Percentiles rank a stretch among this genome's conserved stretches.
Conservation (phyloP, 129 eudicot species). For the Sambucus nigra region DNA sequence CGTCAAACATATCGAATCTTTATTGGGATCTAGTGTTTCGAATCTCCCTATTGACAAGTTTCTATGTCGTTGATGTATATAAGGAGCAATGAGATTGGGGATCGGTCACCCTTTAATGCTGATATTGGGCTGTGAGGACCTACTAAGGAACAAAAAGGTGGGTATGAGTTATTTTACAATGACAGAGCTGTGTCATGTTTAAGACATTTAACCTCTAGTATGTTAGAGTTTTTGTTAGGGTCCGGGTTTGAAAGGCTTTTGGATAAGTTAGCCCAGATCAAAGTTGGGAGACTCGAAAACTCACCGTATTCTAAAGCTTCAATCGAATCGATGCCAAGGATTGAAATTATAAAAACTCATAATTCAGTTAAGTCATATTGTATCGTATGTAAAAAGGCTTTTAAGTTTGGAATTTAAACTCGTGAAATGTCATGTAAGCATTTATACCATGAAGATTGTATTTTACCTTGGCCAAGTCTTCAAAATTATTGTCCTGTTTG, state of each 20-base stretch:
- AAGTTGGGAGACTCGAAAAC: slow-evolving; percentile 50
- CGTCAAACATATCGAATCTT: slow-evolving; percentile 40
- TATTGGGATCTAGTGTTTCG: slow-evolving; percentile 36
- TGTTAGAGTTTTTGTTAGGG: slow-evolving; percentile 83
- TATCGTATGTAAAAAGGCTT: slow-evolving; percentile 82
- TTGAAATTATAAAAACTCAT: slow-evolving; percentile 42
- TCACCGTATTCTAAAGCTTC: slow-evolving; percentile 85
- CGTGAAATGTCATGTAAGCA: slow-evolving; percentile 92
- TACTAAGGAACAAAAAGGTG: slow-evolving; percentile 14
- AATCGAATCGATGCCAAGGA: slow-evolving; percentile 55
- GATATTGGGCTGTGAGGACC: slow-evolving; percentile 75
- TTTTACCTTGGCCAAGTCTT: slow-evolving; percentile 80
- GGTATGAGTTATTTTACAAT: slow-evolving; percentile 77
- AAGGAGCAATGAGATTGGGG: slow-evolving; percentile 37
- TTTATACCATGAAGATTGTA: slow-evolving; percentile 82
- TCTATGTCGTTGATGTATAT: slow-evolving; percentile 74
- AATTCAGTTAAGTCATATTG: slow-evolving; percentile 39
- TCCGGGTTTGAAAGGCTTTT: slow-evolving; percentile 79
- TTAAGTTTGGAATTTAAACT: slow-evolving; percentile 51
- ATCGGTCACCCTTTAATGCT: slow-evolving; percentile 68
- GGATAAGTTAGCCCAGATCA: slow-evolving; percentile 69
- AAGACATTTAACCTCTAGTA: slow-evolving; percentile 61
- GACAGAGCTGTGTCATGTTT: slow-evolving; percentile 80
- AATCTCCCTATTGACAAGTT: slow-evolving; percentile 40
- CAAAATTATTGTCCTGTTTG: slow-evolving; percentile 92